Conservation (phyloP, 164 flowering plant species). For the Sedum album region DNA sequence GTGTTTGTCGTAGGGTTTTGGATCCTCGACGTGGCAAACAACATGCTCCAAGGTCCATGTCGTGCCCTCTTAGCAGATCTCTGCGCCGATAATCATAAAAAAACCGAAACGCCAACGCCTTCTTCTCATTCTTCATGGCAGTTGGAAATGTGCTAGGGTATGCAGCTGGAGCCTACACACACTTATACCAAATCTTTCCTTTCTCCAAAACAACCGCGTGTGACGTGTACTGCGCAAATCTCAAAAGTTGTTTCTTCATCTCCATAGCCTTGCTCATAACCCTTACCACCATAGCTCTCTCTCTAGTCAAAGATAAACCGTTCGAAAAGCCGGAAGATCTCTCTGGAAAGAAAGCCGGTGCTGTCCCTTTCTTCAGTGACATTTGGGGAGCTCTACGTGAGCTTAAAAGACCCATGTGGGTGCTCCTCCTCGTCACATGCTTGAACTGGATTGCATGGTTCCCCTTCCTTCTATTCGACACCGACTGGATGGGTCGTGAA, state of each 20-base stretch:
- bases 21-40: conserved; percentile 72
- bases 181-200: conserved; percentile 46
- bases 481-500: conserved; percentile 87
- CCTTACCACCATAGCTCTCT: conserved; percentile 37
- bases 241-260: conserved; percentile 57
- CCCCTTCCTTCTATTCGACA: conserved; percentile 60
- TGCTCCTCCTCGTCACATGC: conserved; percentile 52
- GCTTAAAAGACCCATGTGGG: conserved; percentile 49
- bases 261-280: conserved; percentile 36
- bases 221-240: conserved; percentile 68
- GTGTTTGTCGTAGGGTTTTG: conserved; percentile 67
- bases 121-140: conserved; percentile 16
- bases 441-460: conserved; percentile 87
- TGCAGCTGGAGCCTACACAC: conserved; percentile 35
- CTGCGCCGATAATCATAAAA: conserved; percentile 18
- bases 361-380: conserved; percentile 33
- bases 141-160: conserved; percentile 14
- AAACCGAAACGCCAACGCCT: conserved; percentile 13
- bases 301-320: conserved; percentile 27
- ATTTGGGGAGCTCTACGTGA: conserved; percentile 32
- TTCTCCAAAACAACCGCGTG: conserved; percentile 56
- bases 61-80: conserved; percentile 62
- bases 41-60: conserved; percentile 62
- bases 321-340: not conserved
- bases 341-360: conserved; percentile 1